Evolutionary conservation across 2,329 filamentous ascomycete species (phyloP).

Genomic region (Dryadomyces sulphureus): DNA sequence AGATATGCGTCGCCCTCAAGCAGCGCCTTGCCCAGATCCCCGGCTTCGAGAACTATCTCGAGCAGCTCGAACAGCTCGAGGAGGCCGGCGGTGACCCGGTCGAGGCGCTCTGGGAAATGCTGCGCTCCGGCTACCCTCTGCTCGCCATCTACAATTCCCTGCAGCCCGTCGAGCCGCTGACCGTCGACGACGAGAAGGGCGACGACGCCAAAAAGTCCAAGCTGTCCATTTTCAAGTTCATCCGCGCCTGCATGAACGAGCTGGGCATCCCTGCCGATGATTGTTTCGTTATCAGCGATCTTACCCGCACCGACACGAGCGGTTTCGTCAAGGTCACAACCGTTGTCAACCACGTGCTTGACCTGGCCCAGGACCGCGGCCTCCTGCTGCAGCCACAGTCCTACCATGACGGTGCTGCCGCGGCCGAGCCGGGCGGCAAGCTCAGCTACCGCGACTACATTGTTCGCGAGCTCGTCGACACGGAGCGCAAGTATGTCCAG

Average conservation of each 20-base stretch:
- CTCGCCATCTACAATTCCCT: conserved; percentile 81
- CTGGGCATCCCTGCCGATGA: conserved; percentile 66
- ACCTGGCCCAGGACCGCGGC: conserved; percentile 66
- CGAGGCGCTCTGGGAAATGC: conserved; percentile 76
- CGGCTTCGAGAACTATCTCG: conserved; percentile 61
- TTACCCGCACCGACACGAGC: conserved; percentile 88
- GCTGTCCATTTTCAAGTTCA: conserved; percentile 80
- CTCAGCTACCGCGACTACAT: conserved; percentile 73
- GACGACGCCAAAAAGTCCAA: conserved; percentile 67
- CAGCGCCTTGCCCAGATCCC: conserved; percentile 72
- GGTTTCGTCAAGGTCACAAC: conserved; percentile 95
- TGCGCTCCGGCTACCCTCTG: conserved; percentile 71
- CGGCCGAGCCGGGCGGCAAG: conserved; percentile 44
- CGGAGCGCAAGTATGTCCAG: conserved; percentile 94
- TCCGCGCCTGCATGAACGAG: conserved; percentile 75
- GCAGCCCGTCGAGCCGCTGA: conserved; percentile 52
- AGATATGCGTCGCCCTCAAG: conserved; percentile 80
- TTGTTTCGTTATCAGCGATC: conserved; percentile 81
- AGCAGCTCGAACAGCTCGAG: conserved; percentile 54
- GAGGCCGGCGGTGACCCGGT: conserved; percentile 61
- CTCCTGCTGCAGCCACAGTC: conserved; percentile 50
- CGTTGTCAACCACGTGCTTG: conserved; percentile 83
- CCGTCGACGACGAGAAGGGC: conserved; percentile 45
- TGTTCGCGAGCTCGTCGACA: conserved; percentile 80
- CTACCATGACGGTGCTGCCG: conserved; percentile 37